These are phyloP conservation scores for Sicyos baderoa DNA, from an alignment of 306 rosid species.

Conservation along the genomic window DNA sequence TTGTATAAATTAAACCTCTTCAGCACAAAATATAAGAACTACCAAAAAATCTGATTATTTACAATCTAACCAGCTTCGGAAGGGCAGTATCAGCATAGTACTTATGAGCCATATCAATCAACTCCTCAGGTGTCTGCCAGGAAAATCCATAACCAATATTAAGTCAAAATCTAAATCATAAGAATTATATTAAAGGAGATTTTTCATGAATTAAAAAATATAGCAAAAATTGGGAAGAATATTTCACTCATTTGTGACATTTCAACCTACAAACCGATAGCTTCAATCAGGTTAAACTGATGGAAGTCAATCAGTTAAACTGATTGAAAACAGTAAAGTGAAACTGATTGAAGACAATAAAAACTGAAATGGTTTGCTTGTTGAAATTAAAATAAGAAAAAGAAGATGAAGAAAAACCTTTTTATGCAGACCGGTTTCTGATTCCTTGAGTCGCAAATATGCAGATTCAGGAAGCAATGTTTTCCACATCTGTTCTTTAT, in stretches of 20 bases:
- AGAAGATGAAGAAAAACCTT: slow-evolving; percentile 40
- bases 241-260: no score
- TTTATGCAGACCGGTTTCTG: slow-evolving; percentile 79
- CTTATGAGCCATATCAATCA: slow-evolving; percentile 83
- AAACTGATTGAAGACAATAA: no score
- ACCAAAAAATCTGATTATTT: slow-evolving; percentile 4
- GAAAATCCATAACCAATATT: slow-evolving; percentile 19
- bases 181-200: not conserved
- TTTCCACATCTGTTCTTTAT: slow-evolving; percentile 68
- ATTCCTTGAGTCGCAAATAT: slow-evolving; percentile 78
- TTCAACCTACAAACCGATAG: no score
- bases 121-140: slow-evolving; percentile 82
- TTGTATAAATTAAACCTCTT: slow-evolving; percentile 24
- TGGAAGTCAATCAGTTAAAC: no score
- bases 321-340: no score
- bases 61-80: slow-evolving; percentile 83
- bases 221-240: not conserved
- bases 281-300: no score
- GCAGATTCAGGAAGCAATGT: slow-evolving; percentile 73
- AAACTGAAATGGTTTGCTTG: no score
- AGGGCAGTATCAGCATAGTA: slow-evolving; percentile 86
- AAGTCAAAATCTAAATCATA: slow-evolving; percentile 21
- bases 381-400: not conserved
- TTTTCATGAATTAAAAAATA: no score
- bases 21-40: slow-evolving; percentile 21